phyloP scores from a whole-genome alignment of 1,284 basidiomycete genomes.

The Phellopilus nigrolimitatus region DNA sequence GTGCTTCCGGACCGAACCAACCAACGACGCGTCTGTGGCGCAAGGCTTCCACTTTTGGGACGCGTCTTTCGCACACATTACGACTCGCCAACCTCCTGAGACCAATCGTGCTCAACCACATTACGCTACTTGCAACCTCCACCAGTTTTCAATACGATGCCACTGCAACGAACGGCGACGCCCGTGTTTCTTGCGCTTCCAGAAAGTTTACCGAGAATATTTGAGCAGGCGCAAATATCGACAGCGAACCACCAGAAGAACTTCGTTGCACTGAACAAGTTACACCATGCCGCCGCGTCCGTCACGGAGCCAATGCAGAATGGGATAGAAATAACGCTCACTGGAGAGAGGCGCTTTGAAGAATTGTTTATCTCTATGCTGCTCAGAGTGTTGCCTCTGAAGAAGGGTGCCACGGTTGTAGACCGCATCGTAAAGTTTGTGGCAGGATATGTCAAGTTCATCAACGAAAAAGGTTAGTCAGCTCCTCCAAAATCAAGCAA shows the following conservation, averaged over 20 bases:
- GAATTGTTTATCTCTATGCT: conserved; percentile 70
- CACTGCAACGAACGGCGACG: conserved; percentile 10
- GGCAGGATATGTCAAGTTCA: conserved; percentile 75
- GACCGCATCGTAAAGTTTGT: conserved; percentile 86
- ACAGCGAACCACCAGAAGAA: conserved; percentile 92
- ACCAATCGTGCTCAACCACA: too few relatives aligned
- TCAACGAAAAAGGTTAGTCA: conserved; percentile 75
- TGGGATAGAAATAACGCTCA: conserved; percentile 51
- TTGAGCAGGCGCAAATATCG: conserved; percentile 81
- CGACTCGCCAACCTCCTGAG: too few relatives aligned
- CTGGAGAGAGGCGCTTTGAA: conserved; percentile 81
- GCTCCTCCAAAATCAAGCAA: too few relatives aligned
- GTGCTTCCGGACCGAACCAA: neutral
- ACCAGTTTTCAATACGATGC: conserved; percentile 9
- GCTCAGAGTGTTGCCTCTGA: conserved; percentile 68
- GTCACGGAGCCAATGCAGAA: conserved; percentile 51
- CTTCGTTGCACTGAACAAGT: conserved; percentile 78
- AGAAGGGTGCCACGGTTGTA: conserved; percentile 79
- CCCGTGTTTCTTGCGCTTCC: conserved; percentile 23
- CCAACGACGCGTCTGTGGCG: conserved; percentile 1
- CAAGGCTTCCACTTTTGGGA: neutral
- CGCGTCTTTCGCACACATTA: too few relatives aligned
- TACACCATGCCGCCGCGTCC: conserved; percentile 64
- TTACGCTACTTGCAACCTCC: too few relatives aligned
- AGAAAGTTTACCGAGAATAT: conserved; percentile 48